Percentiles rank a stretch among this genome's conserved stretches.
Conservation (phyloP, 1,284 basidiomycete genomes). For the Gastroboletus turbinatus region DNA sequence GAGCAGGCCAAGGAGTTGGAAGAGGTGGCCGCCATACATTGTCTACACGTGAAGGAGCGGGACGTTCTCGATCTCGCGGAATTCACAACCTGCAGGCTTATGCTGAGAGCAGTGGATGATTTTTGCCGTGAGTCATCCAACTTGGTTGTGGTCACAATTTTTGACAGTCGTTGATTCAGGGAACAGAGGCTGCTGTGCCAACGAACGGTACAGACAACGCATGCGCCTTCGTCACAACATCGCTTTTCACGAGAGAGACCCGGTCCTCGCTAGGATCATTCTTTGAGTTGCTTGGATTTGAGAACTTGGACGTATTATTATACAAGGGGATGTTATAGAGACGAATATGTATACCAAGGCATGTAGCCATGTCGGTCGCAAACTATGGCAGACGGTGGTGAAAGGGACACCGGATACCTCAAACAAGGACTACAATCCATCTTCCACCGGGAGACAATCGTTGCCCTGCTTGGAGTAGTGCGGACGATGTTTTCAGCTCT, state of each 20-base stretch:
- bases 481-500: conserved; percentile 13
- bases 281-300: conserved; percentile 11
- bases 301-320: not conserved
- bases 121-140: conserved; percentile 51
- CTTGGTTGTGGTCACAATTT: not conserved
- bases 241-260: conserved; percentile 13
- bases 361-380: conserved; percentile 59
- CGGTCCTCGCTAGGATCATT: conserved; percentile 21
- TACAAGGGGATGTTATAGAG: not conserved
- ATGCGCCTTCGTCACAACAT: conserved; percentile 39
- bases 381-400: conserved; percentile 69
- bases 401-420: conserved; percentile 56
- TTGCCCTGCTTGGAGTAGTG: conserved; percentile 1
- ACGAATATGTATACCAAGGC: not conserved
- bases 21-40: conserved; percentile 58
- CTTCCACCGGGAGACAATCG: conserved; percentile 31
- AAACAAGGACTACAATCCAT: conserved; percentile 61
- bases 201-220: conserved; percentile 51
- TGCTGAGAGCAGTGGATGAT: conserved; percentile 44
- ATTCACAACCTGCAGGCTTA: conserved; percentile 50
- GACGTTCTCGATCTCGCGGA: conserved; percentile 54
- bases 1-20: conserved; percentile 29
- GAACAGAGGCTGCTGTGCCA: conserved; percentile 50
- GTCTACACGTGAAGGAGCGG: conserved; percentile 54
- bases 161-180: conserved; percentile 31